Conservation (phyloP, 2,329 filamentous ascomycete species). For the Xylariaceae sp. region DNA sequence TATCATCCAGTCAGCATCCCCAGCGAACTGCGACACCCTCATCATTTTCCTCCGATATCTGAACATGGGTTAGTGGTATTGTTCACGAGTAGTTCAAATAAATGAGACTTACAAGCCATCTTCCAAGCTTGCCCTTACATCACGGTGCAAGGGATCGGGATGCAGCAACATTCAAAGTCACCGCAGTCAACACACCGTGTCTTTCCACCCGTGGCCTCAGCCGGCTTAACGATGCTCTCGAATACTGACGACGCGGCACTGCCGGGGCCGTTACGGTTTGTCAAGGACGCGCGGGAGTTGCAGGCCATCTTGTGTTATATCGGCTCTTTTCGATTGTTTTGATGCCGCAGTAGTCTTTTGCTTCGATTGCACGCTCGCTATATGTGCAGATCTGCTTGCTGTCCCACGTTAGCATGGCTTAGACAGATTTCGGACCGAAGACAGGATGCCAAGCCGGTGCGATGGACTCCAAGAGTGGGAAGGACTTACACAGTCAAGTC, state of each 20-base stretch:
- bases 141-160: slow-evolving; percentile 49
- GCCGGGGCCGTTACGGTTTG: slow-evolving; percentile 44
- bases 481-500: too few relatives aligned
- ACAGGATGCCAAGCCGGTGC: too few relatives aligned
- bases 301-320: slow-evolving; percentile 9
- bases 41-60: too few relatives aligned
- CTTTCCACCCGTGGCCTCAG: slow-evolving; percentile 37
- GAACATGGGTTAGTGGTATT: too few relatives aligned
- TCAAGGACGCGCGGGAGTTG: slow-evolving; percentile 30
- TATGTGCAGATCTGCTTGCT: too few relatives aligned
- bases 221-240: slow-evolving; percentile 47
- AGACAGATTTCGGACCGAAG: too few relatives aligned
- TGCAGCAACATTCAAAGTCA: slow-evolving; percentile 50
- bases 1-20: too few relatives aligned
- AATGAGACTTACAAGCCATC: too few relatives aligned
- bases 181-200: slow-evolving; percentile 48
- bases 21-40: too few relatives aligned
- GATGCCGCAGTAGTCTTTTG: neutral
- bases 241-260: slow-evolving; percentile 45
- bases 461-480: too few relatives aligned
- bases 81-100: too few relatives aligned
- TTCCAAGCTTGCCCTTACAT: slow-evolving; percentile 33
- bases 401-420: too few relatives aligned
- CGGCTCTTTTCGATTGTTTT: neutral
- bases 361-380: neutral